phyloP scores from a whole-genome alignment of 2,329 filamentous ascomycete species.

The Zarea fungicola region DNA sequence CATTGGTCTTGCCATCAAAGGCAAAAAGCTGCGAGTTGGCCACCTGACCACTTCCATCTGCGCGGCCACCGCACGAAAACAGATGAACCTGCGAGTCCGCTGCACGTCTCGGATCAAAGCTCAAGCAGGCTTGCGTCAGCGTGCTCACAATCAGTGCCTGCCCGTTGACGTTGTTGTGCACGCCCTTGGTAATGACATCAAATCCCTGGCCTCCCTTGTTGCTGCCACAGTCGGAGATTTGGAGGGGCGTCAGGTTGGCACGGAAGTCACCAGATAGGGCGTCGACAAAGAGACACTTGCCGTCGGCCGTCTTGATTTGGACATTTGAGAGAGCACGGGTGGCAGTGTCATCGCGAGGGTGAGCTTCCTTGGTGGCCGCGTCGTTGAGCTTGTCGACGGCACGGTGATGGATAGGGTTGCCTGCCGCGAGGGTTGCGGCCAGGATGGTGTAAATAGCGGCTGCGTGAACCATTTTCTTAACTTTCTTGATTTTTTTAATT shows the following conservation, averaged over 20 bases:
- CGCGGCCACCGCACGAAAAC: slow-evolving; percentile 55
- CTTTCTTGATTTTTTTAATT: too few species aligned
- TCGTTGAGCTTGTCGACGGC: slow-evolving; percentile 38
- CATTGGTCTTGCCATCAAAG: slow-evolving; percentile 37
- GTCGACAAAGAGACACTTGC: slow-evolving; percentile 42
- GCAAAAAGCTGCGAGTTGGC: slow-evolving; percentile 48
- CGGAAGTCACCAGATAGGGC: slow-evolving; percentile 43
- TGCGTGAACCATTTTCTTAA: slow-evolving; percentile 20
- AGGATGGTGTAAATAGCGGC: slow-evolving; percentile 12
- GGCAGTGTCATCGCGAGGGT: slow-evolving; percentile 38
- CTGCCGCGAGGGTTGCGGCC: slow-evolving; percentile 22
- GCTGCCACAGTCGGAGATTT: slow-evolving; percentile 38
- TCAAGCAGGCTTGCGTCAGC: slow-evolving; percentile 53
- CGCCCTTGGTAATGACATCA: slow-evolving; percentile 44
- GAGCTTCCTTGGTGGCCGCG: slow-evolving; percentile 35
- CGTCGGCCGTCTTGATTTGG: slow-evolving; percentile 40
- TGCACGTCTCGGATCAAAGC: slow-evolving; percentile 48
- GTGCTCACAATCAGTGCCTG: slow-evolving; percentile 51
- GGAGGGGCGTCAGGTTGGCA: slow-evolving; percentile 42
- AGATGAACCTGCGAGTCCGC: slow-evolving; percentile 48
- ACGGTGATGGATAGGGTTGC: slow-evolving; percentile 25
- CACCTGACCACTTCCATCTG: slow-evolving; percentile 46
- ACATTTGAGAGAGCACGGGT: slow-evolving; percentile 39
- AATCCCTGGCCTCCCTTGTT: slow-evolving; percentile 38
- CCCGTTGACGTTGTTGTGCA: slow-evolving; percentile 43